These are phyloP conservation scores for Chlamydomonas incerta DNA, from an alignment of 139 green algal genomes.

Conservation along the genomic window DNA sequence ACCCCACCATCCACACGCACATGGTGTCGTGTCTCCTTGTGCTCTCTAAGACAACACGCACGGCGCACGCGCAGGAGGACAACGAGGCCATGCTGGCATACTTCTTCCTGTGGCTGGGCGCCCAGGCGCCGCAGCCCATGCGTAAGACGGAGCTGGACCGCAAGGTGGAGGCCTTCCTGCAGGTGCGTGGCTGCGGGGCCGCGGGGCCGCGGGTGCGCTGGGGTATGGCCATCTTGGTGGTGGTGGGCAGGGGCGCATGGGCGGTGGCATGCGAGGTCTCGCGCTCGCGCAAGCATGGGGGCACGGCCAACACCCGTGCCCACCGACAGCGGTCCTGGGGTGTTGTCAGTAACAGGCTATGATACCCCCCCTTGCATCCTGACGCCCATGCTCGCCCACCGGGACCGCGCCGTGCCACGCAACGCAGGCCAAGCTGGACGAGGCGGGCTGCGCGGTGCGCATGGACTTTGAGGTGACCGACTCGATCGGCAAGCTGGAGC, in stretches of 20 bases:
- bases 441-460: background rate
- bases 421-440: slow-evolving; percentile 31
- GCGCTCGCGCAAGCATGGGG: no score
- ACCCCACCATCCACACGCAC: no score
- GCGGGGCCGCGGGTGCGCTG: no score
- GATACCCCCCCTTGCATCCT: background rate
- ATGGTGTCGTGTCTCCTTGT: no score
- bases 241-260: no score
- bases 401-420: background rate
- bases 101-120: slow-evolving; percentile 63
- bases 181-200: background rate
- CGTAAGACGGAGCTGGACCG: slow-evolving; percentile 48
- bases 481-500: slow-evolving; percentile 42
- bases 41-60: no score
- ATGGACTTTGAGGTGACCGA: slow-evolving; percentile 51
- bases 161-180: slow-evolving; percentile 51
- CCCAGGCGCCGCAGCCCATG: background rate
- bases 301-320: no score
- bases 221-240: no score
- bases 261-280: no score
- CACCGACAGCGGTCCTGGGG: no score
- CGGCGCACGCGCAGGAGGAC: slow-evolving; percentile 58
- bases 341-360: no score
- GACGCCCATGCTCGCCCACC: background rate
- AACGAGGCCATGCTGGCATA: slow-evolving; percentile 68